Conservation (phyloP, 2,329 filamentous ascomycete species). For the Phialocephala sp. region DNA sequence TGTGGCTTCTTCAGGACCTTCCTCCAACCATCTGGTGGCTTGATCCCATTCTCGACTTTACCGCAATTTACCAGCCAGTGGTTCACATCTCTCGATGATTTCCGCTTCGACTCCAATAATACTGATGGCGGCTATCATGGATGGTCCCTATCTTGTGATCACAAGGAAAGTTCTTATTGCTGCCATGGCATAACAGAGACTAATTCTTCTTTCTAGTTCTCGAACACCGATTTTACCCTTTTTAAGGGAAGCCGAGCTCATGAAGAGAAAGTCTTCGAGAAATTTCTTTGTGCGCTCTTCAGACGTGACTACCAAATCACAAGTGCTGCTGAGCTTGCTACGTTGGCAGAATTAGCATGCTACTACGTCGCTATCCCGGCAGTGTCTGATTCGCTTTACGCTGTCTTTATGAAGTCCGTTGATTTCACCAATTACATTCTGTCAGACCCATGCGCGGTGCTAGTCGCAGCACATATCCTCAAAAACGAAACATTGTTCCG, state of each 20-base stretch:
- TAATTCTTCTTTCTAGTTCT: neutral
- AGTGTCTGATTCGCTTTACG: slow-evolving; percentile 18
- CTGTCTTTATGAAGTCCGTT: slow-evolving; percentile 6
- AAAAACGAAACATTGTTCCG: slow-evolving; percentile 11
- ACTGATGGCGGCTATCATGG: neutral
- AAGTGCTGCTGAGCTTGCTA: neutral
- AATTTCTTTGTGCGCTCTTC: slow-evolving; percentile 22
- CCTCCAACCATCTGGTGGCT: neutral
- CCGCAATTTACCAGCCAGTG: neutral
- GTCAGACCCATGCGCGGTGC: neutral
- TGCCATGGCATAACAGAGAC: neutral
- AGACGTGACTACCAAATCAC: slow-evolving; percentile 2
- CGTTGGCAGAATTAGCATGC: slow-evolving; percentile 10
- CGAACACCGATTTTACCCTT: neutral
- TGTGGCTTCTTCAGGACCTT: neutral
- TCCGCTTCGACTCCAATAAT: neutral
- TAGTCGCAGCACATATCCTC: neutral
- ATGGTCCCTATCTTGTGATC: neutral
- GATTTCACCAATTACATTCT: slow-evolving; percentile 7
- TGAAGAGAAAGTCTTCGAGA: slow-evolving; percentile 17
- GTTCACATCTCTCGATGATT: neutral
- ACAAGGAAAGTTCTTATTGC: neutral
- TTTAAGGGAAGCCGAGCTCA: neutral
- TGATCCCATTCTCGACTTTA: neutral
- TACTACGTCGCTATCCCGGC: slow-evolving; percentile 20